Conservation (phyloP, 176 grass and related monocot species). For the Rhynchospora breviuscula region DNA sequence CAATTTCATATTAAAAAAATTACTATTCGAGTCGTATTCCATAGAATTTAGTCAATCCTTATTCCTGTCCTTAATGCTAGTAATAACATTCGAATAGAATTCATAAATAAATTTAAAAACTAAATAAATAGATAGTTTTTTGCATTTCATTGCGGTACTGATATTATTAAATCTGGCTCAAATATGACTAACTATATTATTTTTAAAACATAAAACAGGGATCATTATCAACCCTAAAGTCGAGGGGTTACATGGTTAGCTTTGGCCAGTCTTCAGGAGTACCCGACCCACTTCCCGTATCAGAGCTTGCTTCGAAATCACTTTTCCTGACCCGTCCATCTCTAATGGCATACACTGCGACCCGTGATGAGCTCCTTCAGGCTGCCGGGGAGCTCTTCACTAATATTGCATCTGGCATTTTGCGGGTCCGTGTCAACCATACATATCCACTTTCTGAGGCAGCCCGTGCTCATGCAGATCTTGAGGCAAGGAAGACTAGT, state of each 20-base stretch:
- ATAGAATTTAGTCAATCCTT: too few species aligned
- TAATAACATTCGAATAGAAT: not conserved
- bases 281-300: slow-evolving; percentile 33
- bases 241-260: slow-evolving; percentile 43
- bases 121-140: not conserved
- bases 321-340: slow-evolving; percentile 44
- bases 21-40: too few species aligned
- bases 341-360: slow-evolving; percentile 46
- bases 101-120: not conserved
- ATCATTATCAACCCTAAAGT: slow-evolving; percentile 39
- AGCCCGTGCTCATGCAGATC: slow-evolving; percentile 36
- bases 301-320: slow-evolving; percentile 52
- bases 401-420: slow-evolving; percentile 3
- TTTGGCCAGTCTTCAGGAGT: slow-evolving; percentile 57
- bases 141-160: not conserved
- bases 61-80: too few species aligned
- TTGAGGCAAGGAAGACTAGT: slow-evolving; percentile 48
- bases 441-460: slow-evolving; percentile 49
- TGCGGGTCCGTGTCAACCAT: slow-evolving; percentile 38
- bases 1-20: too few species aligned
- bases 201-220: slow-evolving; percentile 23
- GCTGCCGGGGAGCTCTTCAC: slow-evolving; percentile 41
- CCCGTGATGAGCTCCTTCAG: slow-evolving; percentile 40
- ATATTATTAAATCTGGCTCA: not conserved
- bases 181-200: not conserved